Base-by-base conservation (phyloP, 2,329 filamentous ascomycete species). In the Akanthomyces uredinophilus region DNA sequence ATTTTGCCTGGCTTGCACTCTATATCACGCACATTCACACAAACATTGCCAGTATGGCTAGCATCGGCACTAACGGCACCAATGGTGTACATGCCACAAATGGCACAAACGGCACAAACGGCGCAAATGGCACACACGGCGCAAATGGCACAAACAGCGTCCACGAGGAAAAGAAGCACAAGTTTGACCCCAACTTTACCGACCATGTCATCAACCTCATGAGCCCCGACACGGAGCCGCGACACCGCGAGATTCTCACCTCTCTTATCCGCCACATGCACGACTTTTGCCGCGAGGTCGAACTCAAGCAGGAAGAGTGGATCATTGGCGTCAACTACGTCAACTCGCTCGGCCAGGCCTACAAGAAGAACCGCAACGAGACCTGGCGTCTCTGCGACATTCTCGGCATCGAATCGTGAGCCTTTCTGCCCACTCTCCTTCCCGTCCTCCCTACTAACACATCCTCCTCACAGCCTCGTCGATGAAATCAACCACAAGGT, bases 121-220 rank as follows among this genome's bases (percentile, higher is more conserved):
- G 35, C 22, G 37, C 43, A 18, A 57, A 32, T 43, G 56, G 29
- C 14, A 66, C 56, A 18, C 64, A 63, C 37, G 43, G 51, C 62
- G 66, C 67, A 57, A 68, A 69, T 63, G 65, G 63, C 70, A 66
- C 71, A 60, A 71, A 69, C 58, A 68, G 66, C 66, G 68, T 65
- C 55, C 66, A 69, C 43, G 50, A 69, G 64, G 61, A 63, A 18
- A 11, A 29, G 1, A 47, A 58, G 58, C 32, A 65, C 72, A 67
- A 77, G 73, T 92, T 90, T 78, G 90, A 94, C 74, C 90, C 90
- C 68, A 84, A 83, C 77, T 92, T 93, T 79, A 94, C 90, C 59
- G 76, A 86, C 68, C 82, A 86, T 73, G 88, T 92, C 75, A 81
- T 92, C 71, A 83, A 90, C 66, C 82, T 86, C 68, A 92, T 91